Base-by-base conservation (phyloP, 495 filamentous ascomycete species). In the Podospora conica region DNA sequence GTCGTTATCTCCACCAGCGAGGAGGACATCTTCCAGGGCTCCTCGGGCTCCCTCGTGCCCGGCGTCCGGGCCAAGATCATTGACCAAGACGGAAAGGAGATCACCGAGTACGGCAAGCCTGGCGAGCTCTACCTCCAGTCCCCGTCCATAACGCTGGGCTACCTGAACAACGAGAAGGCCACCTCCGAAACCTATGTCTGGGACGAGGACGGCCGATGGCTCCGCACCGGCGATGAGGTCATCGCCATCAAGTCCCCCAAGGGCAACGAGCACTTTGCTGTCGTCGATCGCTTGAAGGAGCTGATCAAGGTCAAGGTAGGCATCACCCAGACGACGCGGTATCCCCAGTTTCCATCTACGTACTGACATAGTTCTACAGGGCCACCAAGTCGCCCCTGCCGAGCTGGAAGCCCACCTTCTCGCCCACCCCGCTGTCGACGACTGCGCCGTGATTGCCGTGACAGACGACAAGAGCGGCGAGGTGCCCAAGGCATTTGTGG, bases 231-330 rank as follows among this genome's bases (percentile, higher is more conserved):
- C 22, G 93, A 97, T 70, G 91, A 96, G 72, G 92, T 88, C 1
- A 82, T 93, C 12, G 78, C 96, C 21, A 80, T 83, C 21, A 82
- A 85, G 73, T 76, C 84, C 18, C 84, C 88, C 0, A 76, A 80
- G 6, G 89, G 88, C 9, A 78, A 88, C 61, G 91, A 96, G 74
- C 93, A 97, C 71, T 69, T 96, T 48, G 87, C 88, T 67, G 90
- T 97, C 53, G 90, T 93, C 3, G 93, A 97, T 72, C 86, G 93
- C 3, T 88, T 97, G 71, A 97, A 97, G 81, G 93, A 97, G 77
- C 79, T 97, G 63, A 96, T 97, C 79, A 97, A 97, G 77, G 89
- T 92, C 72, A 96, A 96, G 86, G 91, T 61, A 53, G 29, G 11
- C n/a, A 31, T 24, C 22, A 9, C 18, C 23, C 29, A 9, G 3